Base-by-base conservation (phyloP, 2,329 filamentous ascomycete genomes). In the Trichoderma sp. region DNA sequence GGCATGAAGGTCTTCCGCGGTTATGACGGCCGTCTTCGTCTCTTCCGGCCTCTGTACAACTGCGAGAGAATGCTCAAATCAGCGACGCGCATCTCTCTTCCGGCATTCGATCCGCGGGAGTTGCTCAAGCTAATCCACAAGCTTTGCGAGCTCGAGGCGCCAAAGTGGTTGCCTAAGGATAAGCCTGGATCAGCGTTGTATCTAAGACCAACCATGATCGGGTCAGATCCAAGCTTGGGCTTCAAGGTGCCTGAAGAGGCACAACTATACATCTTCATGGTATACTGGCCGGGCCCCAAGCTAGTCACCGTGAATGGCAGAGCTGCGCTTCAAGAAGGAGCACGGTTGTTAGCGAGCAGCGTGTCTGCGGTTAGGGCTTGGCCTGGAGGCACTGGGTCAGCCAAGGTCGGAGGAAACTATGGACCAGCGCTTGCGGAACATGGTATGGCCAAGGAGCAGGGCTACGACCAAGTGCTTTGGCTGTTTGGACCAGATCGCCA, bases 361-460 rank as follows among this genome's bases (percentile, higher is more conserved):
- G 3, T 12, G 2, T 56, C 50, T 12, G 50, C 50, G 0, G 50
- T 60, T 6, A 60, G 59, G 5, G 95, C 95, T 11, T 98, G 95
- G 95, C 95, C 94, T 24, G 95, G 95, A 77, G 95, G 95, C 11
- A 97, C 97, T 83, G 95, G 95, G 1, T 95, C 93, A 81, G 95
- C 95, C 76, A 98, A 98, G 85, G 90, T 98, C 38, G 95, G 95
- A 71, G 95, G 95, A 76, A 98, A 98, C 87, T 98, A 98, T 83
- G 95, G 95, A 0, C 95, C 95, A 18, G 9, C 27, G 9, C 29
- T 63, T n/a, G 11, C 18, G 14, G 14, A 33, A n/a, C 59, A 63
- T 63, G 27, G 18, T 7, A 4, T 33, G 9, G 59, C 59, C 18
- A n/a, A 33, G 29, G 1, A 31, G 16, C 8, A 31, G 18, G 29